Evolutionary conservation across 495 filamentous ascomycete genomes (phyloP).

Genomic region (Hypoxylon fragiforme): DNA sequence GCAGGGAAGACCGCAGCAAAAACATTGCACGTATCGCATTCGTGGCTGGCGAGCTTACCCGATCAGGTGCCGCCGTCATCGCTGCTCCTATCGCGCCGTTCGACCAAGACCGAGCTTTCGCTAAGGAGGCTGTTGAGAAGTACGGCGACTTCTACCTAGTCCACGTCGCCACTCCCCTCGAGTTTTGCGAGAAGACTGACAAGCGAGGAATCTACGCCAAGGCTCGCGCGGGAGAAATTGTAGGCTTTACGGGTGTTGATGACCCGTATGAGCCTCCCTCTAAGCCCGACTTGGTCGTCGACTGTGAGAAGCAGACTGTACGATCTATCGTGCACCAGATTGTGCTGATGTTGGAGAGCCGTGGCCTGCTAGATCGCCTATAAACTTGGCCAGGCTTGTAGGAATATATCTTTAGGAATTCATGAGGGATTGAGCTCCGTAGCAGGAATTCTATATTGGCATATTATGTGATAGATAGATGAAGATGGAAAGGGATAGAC

Average conservation of each 20-base stretch:
- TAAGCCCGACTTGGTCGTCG: conserved; percentile 83
- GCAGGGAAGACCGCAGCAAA: conserved; percentile 85
- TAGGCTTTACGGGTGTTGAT: conserved; percentile 97
- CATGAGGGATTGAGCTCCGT: too few species aligned
- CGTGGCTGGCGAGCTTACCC: conserved; percentile 91
- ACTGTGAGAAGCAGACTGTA: conserved; percentile 81
- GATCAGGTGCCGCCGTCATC: conserved; percentile 92
- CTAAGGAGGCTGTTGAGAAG: conserved; percentile 82
- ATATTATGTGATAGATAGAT: background rate
- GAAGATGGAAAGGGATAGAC: background rate
- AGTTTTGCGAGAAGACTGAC: conserved; percentile 92
- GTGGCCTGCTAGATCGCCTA: conserved; percentile 74
- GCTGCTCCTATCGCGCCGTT: conserved; percentile 97
- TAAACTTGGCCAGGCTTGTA: conserved; percentile 25
- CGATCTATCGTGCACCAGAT: conserved; percentile 97
- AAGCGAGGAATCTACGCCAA: conserved; percentile 86
- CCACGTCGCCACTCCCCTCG: conserved; percentile 90
- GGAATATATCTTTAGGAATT: background rate
- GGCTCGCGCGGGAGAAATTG: conserved; percentile 89
- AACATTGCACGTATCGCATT: conserved; percentile 97
- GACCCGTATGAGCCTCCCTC: conserved; percentile 89
- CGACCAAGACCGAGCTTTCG: conserved; percentile 71
- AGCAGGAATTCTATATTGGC: too few species aligned
- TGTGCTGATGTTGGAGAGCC: conserved; percentile 84
- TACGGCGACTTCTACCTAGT: conserved; percentile 91